These are phyloP conservation scores for Microbotryum scabiosae DNA, from an alignment of 1,284 basidiomycete species.

Conservation along the genomic window DNA sequence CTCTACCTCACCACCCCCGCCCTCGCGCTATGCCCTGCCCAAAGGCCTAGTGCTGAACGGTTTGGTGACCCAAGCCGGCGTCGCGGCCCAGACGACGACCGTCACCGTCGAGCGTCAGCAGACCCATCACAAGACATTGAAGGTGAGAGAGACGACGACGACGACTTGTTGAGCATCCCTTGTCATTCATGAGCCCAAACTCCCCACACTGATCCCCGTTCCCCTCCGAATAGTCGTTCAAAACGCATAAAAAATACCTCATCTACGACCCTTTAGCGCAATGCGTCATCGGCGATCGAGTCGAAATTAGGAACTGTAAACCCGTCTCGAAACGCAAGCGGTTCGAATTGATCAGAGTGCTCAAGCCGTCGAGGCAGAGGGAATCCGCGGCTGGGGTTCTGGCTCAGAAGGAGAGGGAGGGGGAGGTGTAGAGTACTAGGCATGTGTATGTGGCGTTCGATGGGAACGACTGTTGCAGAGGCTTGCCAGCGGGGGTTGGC, in stretches of 20 bases:
- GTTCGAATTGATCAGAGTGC: conserved; percentile 27
- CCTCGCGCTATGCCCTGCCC: conserved; percentile 21
- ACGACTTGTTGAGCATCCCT: no score
- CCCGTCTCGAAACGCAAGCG: conserved; percentile 31
- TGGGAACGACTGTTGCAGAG: no score
- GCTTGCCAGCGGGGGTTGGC: no score
- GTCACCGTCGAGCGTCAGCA: conserved; percentile 27
- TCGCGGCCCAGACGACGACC: conserved; percentile 23
- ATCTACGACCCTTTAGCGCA: conserved; percentile 24
- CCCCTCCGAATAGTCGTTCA: conserved; percentile 15
- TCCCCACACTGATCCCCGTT: background rate
- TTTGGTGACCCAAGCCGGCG: conserved; percentile 19
- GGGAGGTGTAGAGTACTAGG: no score
- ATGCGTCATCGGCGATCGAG: conserved; percentile 28
- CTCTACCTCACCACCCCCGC: background rate
- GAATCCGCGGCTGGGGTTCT: background rate
- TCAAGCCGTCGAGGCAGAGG: conserved; percentile 20
- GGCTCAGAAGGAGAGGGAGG: no score
- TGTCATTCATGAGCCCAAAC: no score
- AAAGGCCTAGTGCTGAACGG: conserved; percentile 26
- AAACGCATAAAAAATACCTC: conserved; percentile 28
- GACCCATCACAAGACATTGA: conserved; percentile 29
- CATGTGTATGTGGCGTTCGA: no score
- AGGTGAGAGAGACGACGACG: conserved; percentile 20
- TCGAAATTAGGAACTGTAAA: conserved; percentile 29